Percentiles rank a stretch among this genome's conserved stretches.
Evolutionary conservation across 495 filamentous ascomycete genomes (phyloP).

Genomic region (Xylaria nigripes): DNA sequence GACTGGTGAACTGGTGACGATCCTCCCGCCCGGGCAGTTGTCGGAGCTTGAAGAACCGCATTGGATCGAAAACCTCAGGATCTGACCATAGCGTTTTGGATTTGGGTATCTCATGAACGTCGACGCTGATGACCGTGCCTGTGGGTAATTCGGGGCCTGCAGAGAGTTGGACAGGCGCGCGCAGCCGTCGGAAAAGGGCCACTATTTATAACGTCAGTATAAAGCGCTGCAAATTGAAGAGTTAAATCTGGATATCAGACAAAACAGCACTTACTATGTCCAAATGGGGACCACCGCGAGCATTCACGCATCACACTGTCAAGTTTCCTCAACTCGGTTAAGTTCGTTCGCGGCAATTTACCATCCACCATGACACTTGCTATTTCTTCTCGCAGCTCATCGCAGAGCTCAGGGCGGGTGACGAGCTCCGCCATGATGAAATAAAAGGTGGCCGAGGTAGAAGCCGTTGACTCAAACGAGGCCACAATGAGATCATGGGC

Average conservation of each 20-base stretch:
- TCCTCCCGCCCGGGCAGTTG: not conserved
- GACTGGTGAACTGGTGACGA: not conserved
- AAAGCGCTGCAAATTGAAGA: not conserved
- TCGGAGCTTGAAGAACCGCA: not conserved
- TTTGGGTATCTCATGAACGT: not conserved
- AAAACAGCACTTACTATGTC: not conserved
- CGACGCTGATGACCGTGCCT: slow-evolving; percentile 1
- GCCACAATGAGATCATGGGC: not conserved
- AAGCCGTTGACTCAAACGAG: not conserved
- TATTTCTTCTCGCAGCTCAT: not conserved
- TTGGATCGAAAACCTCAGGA: not conserved
- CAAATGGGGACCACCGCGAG: not conserved
- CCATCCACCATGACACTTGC: not conserved
- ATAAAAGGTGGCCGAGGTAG: not conserved
- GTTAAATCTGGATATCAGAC: not conserved
- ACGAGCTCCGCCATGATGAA: not conserved
- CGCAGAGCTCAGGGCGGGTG: not conserved
- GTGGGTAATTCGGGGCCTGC: not conserved
- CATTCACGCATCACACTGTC: not conserved
- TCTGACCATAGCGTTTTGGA: not conserved
- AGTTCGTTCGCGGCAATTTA: not conserved
- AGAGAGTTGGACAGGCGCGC: not conserved
- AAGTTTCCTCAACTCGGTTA: not conserved
- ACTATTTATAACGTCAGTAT: not conserved
- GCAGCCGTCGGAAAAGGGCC: not conserved